Evolutionary conservation across 345 rosid genomes (phyloP), one percentile per base, ranked within the genome.

Genomic region (Raphanus raphanistrum): DNA sequence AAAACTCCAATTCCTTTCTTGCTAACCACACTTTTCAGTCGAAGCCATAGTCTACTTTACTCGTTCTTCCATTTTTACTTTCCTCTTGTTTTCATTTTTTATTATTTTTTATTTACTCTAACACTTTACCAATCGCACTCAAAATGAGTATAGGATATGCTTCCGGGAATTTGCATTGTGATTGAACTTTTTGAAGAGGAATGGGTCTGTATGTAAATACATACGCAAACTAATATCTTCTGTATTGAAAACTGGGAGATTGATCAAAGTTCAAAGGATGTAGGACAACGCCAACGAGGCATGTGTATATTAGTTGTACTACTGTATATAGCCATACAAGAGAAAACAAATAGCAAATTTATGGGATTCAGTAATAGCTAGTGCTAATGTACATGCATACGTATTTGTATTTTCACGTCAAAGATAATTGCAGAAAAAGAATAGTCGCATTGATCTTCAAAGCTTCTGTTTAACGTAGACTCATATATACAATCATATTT

Each of bases 151-250:
- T 21, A 21, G 0, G 21, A 21, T 21, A 21, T 68, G 68, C 32
- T 75, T 75, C 26, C 11, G 45, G 45, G 29, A 38, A 21, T 25
- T 43, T 29, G 29, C 28, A 76, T 69, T 50, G 43, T 26, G 26
- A 27, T 55, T 62, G 26, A 62, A 50, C 11, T 12, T 76, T 62
- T 2, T 12, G 52, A 76, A 63, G 71, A 63, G 48, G 70, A 77
- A 63, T 77, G 60, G 80, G 80, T 70, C 13, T n/a, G 21, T 35
- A 16, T 38, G 7, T 67, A 8, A n/a, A 33, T 61, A 69, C 64
- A 29, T 68, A 45, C 41, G 17, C 32, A 60, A 28, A 28, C 2
- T 3, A 28, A 28, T 28, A 60, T 69, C 11, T 21, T 0, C 0
- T 21, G 21, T 21, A 21, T 21, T 21, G 21, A n/a, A n/a, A 21